Conservation (phyloP, 192 early-diverging fungal genomes). For the Coemansia sp. region DNA sequence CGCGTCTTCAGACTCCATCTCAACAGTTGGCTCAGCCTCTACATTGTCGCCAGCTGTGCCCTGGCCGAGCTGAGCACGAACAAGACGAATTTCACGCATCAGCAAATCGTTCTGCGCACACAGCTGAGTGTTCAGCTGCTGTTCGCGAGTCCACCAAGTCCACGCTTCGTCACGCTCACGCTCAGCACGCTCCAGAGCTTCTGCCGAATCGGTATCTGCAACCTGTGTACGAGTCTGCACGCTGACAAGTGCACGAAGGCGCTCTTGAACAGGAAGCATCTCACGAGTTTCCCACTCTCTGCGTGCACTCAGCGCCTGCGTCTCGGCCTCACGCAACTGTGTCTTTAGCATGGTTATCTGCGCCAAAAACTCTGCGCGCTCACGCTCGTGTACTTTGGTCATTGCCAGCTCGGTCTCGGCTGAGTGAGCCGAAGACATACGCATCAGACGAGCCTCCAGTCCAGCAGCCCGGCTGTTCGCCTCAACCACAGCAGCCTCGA, state of each 20-base stretch:
- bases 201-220: background rate
- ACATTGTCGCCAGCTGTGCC: background rate
- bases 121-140: slow-evolving; percentile 43
- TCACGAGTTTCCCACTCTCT: slow-evolving; percentile 48
- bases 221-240: background rate
- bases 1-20: slow-evolving; percentile 4
- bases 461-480: slow-evolving; percentile 23
- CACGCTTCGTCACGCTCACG: slow-evolving; percentile 36
- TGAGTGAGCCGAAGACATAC: slow-evolving; percentile 13
- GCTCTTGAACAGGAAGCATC: slow-evolving; percentile 47
- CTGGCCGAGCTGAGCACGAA: slow-evolving; percentile 5
- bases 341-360: slow-evolving; percentile 37
- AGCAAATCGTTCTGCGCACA: slow-evolving; percentile 49
- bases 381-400: slow-evolving; percentile 35
- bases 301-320: slow-evolving; percentile 28
- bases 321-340: slow-evolving; percentile 36
- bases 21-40: background rate
- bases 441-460: slow-evolving; percentile 21
- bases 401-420: slow-evolving; percentile 28
- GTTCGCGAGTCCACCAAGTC: slow-evolving; percentile 48
- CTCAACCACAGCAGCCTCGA: slow-evolving; percentile 36
- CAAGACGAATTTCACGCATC: slow-evolving; percentile 41
- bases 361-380: slow-evolving; percentile 36
- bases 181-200: slow-evolving; percentile 14
- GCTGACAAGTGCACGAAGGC: slow-evolving; percentile 25